These are phyloP conservation scores for Fusarium papillatum DNA, from an alignment of 2,329 filamentous ascomycete species.

Conservation along the genomic window DNA sequence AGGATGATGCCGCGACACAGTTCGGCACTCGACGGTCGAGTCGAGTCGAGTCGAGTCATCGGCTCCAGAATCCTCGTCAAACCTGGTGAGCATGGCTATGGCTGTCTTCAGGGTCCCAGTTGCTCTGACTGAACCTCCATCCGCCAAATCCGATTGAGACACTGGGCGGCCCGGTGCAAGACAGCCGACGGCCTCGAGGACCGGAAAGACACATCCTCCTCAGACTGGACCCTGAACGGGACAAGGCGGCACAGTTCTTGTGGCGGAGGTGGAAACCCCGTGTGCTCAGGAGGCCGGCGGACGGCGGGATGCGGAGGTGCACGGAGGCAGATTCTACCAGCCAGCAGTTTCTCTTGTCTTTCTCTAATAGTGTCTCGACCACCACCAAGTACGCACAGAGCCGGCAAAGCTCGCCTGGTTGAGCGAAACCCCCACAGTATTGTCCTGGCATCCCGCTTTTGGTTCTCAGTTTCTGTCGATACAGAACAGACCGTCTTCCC, in stretches of 20 bases:
- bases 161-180: slow-evolving; percentile 6
- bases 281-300: slow-evolving; percentile 9
- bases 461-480: background rate
- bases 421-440: slow-evolving; percentile 5
- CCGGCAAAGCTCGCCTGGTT: background rate
- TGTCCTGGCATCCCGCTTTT: background rate
- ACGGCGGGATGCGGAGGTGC: slow-evolving; percentile 17
- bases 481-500: background rate
- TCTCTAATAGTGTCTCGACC: slow-evolving; percentile 4
- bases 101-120: background rate
- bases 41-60: background rate
- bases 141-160: background rate
- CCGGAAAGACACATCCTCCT: slow-evolving; percentile 9
- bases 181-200: background rate
- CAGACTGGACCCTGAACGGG: background rate
- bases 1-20: background rate
- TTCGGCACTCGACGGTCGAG: slow-evolving; percentile 1
- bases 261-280: slow-evolving; percentile 16
- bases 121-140: background rate
- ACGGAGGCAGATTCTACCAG: background rate
- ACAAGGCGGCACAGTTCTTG: slow-evolving; percentile 13
- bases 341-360: background rate
- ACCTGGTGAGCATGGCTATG: background rate
- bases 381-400: background rate
- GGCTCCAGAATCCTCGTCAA: background rate